phyloP scores from a whole-genome alignment of 2,329 filamentous ascomycete genomes.

The Chrysoporthe austroafricana region DNA sequence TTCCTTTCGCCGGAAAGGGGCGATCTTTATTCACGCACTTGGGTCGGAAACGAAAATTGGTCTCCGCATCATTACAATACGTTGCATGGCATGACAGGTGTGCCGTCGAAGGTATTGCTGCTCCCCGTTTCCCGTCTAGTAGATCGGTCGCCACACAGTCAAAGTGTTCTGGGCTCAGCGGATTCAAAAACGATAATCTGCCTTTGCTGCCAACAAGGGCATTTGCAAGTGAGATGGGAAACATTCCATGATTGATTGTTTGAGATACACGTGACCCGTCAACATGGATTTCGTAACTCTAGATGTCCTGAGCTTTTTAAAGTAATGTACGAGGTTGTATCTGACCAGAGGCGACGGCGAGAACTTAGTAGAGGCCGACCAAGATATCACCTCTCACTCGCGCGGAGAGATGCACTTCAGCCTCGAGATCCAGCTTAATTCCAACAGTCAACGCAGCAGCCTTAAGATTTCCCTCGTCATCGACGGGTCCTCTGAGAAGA shows the following conservation, averaged over 20 bases:
- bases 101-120: no score
- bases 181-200: no score
- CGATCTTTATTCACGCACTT: no score
- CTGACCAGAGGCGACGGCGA: not conserved
- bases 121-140: no score
- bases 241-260: not conserved
- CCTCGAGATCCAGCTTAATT: conserved; percentile 67
- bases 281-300: not conserved
- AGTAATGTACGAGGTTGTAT: not conserved
- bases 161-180: no score
- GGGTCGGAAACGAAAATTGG: no score
- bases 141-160: no score
- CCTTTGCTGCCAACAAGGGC: not conserved
- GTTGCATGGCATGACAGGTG: no score
- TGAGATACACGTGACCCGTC: not conserved
- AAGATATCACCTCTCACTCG: conserved; percentile 64
- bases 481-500: conserved; percentile 60
- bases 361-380: conserved; percentile 55
- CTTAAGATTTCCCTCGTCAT: conserved; percentile 61
- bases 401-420: conserved; percentile 64
- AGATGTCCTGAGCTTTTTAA: no score
- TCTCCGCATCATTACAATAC: no score
- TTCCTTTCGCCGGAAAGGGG: no score
- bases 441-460: conserved; percentile 61
- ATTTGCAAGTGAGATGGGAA: not conserved